Evolutionary conservation across 495 filamentous ascomycete genomes (phyloP).

Genomic region (Talaromyces ruber): DNA sequence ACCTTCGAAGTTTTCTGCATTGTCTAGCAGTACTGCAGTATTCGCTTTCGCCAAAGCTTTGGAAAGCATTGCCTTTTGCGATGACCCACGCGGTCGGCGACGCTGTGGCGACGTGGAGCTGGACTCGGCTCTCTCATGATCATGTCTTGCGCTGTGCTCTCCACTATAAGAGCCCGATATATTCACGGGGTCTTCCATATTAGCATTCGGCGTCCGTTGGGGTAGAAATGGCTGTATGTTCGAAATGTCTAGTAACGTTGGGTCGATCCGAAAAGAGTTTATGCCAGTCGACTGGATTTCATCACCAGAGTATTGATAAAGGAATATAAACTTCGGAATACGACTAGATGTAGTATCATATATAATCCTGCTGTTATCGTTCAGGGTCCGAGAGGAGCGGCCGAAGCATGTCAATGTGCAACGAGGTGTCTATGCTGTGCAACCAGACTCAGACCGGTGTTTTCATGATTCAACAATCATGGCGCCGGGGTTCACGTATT

Average conservation of each 20-base stretch:
- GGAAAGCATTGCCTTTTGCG: conserved; percentile 87
- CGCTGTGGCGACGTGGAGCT: conserved; percentile 18
- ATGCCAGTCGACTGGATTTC: not conserved
- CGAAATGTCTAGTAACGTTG: not conserved
- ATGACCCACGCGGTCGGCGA: conserved; percentile 35
- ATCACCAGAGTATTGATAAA: not conserved
- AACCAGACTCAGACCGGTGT: conserved; percentile 1
- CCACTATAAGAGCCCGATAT: conserved; percentile 7
- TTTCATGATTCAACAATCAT: not conserved
- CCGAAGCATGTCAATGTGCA: not conserved
- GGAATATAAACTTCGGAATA: not conserved
- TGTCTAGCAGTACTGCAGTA: conserved; percentile 87
- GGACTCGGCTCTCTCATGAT: conserved; percentile 19
- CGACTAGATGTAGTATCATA: not conserved
- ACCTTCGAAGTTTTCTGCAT: conserved; percentile 87
- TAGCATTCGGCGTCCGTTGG: conserved; percentile 10
- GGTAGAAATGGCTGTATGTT: not conserved
- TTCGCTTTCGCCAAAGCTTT: conserved; percentile 92
- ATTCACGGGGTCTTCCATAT: conserved; percentile 13
- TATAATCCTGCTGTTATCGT: not conserved
- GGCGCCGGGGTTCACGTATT: not conserved
- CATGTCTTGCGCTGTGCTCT: conserved; percentile 10
- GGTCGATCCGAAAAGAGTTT: not conserved
- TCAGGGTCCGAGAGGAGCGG: not conserved
- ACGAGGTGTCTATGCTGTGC: not conserved